Percentiles rank a stretch among this genome's conserved stretches.
These are phyloP conservation scores for Rhizopogon sp. DNA, from an alignment of 768 basidiomycete genomes.

Conservation along the genomic window DNA sequence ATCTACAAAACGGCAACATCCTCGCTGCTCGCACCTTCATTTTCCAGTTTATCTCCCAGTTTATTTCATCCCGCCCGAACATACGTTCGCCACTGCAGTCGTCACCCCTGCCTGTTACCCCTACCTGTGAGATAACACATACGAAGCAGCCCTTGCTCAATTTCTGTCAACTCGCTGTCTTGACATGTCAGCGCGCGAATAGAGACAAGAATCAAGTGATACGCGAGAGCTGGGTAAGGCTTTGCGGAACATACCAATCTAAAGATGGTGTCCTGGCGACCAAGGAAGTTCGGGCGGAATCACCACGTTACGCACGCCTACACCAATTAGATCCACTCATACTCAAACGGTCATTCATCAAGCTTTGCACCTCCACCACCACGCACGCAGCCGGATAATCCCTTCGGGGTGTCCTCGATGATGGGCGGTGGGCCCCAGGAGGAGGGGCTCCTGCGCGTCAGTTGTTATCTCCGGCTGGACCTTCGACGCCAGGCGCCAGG, in stretches of 20 bases:
- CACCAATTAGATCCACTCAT: no score
- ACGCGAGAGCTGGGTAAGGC: constrained; percentile 79
- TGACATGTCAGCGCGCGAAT: constrained; percentile 83
- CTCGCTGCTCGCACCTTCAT: constrained; percentile 92
- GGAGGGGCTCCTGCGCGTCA: constrained; percentile 19
- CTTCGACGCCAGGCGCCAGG: constrained; percentile 20
- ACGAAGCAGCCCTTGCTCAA: constrained; percentile 78
- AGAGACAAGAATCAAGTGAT: constrained; percentile 73
- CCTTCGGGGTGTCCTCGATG: constrained; percentile 82
- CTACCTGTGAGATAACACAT: constrained; percentile 59
- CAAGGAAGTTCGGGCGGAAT: constrained; percentile 55
- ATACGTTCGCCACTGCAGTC: constrained; percentile 35
- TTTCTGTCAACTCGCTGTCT: constrained; percentile 84
- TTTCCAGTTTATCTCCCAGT: constrained; percentile 63
- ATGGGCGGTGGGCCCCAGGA: constrained; percentile 65
- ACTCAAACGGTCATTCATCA: no score
- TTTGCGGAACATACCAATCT: constrained; percentile 81
- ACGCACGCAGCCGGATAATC: constrained; percentile 64
- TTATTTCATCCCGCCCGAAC: constrained; percentile 44
- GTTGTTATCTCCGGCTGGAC: constrained; percentile 23
- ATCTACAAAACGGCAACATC: constrained; percentile 82
- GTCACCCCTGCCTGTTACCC: constrained; percentile 39
- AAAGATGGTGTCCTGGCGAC: constrained; percentile 56
- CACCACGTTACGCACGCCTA: no score
- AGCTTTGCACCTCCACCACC: constrained; percentile 81